Evolutionary conservation across 2,329 filamentous ascomycete species (phyloP), one percentile per base, ranked within the genome.

Genomic region (Xylaria sp.): DNA sequence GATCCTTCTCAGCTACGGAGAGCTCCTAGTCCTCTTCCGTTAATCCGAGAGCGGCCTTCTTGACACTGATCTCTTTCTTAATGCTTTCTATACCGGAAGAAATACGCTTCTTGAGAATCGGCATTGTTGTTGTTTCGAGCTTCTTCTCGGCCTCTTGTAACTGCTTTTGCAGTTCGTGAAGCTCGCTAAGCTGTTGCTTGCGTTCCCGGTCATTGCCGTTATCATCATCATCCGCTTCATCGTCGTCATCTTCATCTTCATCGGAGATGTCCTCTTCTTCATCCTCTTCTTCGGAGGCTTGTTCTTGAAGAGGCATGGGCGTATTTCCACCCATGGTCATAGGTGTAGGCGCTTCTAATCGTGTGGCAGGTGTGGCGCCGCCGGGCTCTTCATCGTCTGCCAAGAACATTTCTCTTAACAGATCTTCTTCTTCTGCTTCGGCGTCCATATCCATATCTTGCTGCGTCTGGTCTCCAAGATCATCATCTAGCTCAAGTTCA

Each of bases 401-500:
- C 46, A 72, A 54, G 54, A 71, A 66, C 28, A 28, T 28, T 44
- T 70, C 69, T 54, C 65, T 72, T 31, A 69, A 68, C 80, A 86
- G 71, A 77, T 85, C 73, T 73, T 79, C 77, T 68, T 78, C 78
- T 26, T 79, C 78, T n/a, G 75, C 76, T 42, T 79, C 75, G 15
- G 69, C 76, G 28, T 74, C 77, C 38, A 76, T 73, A 66, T 76
- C 75, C 60, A 78, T 76, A n/a, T 82, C 82, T 58, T 85, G 82
- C n/a, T 80, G 75, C 10, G 66, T 70, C 42, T 74, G 69, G 13
- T 71, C 68, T 44, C 73, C 74, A 59, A 79, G 77, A 64, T 78
- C 78, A 63, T 88, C 86, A 69, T 92, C 90, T 5, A 90, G 87
- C 64, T 90, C 81, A 7, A 79, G 77, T 42, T 83, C 81, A 0